Evolutionary conservation across 768 basidiomycete species (phyloP), one percentile per base, ranked within the genome.

Genomic region (Tulasnella sp.): DNA sequence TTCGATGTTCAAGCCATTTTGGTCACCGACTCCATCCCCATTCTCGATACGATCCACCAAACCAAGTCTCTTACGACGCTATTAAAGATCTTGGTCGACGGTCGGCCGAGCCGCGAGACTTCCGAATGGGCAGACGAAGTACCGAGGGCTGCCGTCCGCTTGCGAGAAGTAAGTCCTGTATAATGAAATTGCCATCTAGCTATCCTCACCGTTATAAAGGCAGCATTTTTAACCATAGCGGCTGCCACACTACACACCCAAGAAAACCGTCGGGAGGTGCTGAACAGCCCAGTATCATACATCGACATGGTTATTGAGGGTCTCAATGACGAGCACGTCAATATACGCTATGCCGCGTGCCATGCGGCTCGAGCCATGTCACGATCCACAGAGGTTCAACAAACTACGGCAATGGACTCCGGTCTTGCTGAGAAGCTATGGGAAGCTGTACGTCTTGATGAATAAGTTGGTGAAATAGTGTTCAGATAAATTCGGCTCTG

Each of bases 361-460:
- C 96, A 97, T 83, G 93, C 93, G 82, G 89, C 95, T 1, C 88
- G 96, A 22, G 93, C 94, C 0, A 88, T 99, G 54, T 91, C 92
- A 58, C 90, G 97, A 34, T 92, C 92, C 11, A 92, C 97, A 2
- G 90, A 92, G 0, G 93, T 96, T 14, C 87, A 97, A 42, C 88
- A 95, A 42, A 98, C 96, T 46, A 95, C 91, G 80, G 89, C 98
- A 24, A 90, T 95, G 3, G 96, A 98, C 83, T 91, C 90, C 44
- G 94, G 93, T 0, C 87, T 97, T 3, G 96, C 94, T 0, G 87
- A 92, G 84, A 89, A 90, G 12, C 88, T 98, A 5, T 91, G 94
- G 82, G 86, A 89, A 44, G 85, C 95, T 24, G 87, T 93, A 80
- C 81, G 64, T 69, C 14, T 37, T 83, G 58, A 79, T 76, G 18